These are phyloP conservation scores for Trichoderma polysporum DNA, from an alignment of 2,329 filamentous ascomycete species.

Conservation along the genomic window DNA sequence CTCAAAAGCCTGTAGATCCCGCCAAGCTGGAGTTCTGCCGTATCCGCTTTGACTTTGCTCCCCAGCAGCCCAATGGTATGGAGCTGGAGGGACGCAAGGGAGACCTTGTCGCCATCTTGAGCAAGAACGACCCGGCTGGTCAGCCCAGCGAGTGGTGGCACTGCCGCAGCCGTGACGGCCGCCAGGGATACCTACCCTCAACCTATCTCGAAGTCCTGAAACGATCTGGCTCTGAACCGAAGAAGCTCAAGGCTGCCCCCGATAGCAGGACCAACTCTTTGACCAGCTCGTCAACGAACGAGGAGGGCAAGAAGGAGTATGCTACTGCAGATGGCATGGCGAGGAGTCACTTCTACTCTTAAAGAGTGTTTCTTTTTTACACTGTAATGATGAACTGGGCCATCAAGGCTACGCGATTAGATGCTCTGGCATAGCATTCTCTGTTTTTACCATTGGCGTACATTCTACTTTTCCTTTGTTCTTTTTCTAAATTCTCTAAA, in stretches of 20 bases:
- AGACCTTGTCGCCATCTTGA: conserved; percentile 89
- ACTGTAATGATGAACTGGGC: neutral
- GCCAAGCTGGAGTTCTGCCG: conserved; percentile 95
- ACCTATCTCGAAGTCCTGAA: conserved; percentile 81
- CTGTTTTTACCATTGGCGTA: neutral
- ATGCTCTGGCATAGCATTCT: conserved; percentile 15
- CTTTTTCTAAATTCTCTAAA: neutral
- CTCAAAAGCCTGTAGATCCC: conserved; percentile 68
- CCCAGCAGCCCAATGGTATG: conserved; percentile 65
- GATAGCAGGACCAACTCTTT: conserved; percentile 52
- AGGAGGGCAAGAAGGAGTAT: conserved; percentile 52
- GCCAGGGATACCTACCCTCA: conserved; percentile 86
- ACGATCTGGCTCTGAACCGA: conserved; percentile 50
- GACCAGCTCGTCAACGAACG: conserved; percentile 43
- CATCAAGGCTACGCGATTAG: neutral
- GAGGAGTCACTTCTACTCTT: conserved; percentile 59
- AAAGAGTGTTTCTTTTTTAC: conserved; percentile 24
- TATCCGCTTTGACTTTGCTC: conserved; percentile 89
- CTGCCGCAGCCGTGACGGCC: conserved; percentile 84
- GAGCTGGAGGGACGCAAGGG: conserved; percentile 93
- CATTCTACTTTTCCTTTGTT: neutral
- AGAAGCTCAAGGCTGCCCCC: conserved; percentile 52
- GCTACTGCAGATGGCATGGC: conserved; percentile 56
- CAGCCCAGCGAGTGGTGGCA: conserved; percentile 97
- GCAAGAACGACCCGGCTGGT: conserved; percentile 88